Base-by-base conservation (phyloP, 805 yeast genomes). In the Metschnikowia vanudenii region DNA sequence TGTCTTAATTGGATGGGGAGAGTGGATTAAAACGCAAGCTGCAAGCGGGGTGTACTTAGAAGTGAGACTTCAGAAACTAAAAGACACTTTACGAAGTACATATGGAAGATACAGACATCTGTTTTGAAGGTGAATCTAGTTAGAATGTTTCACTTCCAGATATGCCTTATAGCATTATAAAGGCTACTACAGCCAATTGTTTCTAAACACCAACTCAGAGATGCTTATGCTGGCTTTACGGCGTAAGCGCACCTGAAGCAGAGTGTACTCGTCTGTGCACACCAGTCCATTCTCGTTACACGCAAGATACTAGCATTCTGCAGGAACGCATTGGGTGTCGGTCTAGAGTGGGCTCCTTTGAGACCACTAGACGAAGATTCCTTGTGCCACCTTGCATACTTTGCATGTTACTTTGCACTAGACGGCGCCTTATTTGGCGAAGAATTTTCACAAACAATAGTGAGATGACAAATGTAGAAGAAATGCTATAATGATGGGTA, bases 141-240 rank as follows among this genome's bases (percentile, higher is more conserved):
- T 26, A 6, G 11, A 26, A 26, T 26, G 11, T 3, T 26, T 26
- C 12, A 22, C 28, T 26, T 26, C 3, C 11, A 26, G 28, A 26
- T 26, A 26, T 3, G 28, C 12, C 10, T 26, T 12, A 6, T 26
- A 8, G 28, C 9, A 10, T 26, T 10, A 26, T 26, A 8, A 26
- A 26, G 7, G 28, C 28, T 26, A 12, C 28, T 26, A 26, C 10
- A 10, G 28, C 24, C 10, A 26, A 8, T 26, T 5, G 9, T 30
- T 30, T 30, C n/a, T 4, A 30, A 14, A 10, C 17, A 30, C n/a
- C 9, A 11, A 5, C 6, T 28, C n/a, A 22, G 12, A 17, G 30
- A 17, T 34, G 46, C 35, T 39, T 34, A 29, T 44, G 40, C 42
- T 28, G n/a, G 40, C 34, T 45, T 40, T 40, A 36, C 48, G 48